Conservation (phyloP, 179 eudicot species). For the Heliamphora pulchella region DNA sequence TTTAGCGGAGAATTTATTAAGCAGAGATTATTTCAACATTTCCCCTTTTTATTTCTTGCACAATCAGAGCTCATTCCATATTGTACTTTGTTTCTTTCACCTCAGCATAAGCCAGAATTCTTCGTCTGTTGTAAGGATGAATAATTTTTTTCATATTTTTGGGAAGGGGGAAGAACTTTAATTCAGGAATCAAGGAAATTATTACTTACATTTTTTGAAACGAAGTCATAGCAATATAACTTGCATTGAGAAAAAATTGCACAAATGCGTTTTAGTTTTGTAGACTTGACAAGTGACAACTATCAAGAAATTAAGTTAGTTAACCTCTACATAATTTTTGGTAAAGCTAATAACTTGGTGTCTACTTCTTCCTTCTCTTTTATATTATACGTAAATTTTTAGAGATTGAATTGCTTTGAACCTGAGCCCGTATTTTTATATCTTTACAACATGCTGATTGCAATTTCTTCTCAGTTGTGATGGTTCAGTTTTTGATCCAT, state of each 20-base stretch:
- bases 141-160: neutral
- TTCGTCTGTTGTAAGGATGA: neutral
- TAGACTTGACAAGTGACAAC: neutral
- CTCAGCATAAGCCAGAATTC: neutral
- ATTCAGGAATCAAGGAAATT: neutral
- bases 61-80: too few relatives aligned
- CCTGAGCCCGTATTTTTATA: neutral
- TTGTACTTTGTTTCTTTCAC: neutral
- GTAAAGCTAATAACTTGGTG: neutral
- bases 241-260: neutral
- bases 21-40: too few relatives aligned
- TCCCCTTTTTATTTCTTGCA: too few relatives aligned
- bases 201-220: neutral
- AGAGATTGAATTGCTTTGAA: neutral
- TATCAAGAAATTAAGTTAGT: neutral
- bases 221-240: too few relatives aligned
- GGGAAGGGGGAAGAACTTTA: neutral
- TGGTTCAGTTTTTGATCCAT: constrained; percentile 67
- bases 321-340: neutral
- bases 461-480: constrained; percentile 34
- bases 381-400: neutral
- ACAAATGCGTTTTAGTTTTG: neutral
- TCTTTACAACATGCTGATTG: constrained; percentile 14
- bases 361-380: neutral
- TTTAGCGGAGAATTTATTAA: too few relatives aligned